A percentile compares a stretch with the other conserved stretches of the same genome.
Conservation (phyloP, 768 basidiomycete species). For the Naematelia encephala region DNA sequence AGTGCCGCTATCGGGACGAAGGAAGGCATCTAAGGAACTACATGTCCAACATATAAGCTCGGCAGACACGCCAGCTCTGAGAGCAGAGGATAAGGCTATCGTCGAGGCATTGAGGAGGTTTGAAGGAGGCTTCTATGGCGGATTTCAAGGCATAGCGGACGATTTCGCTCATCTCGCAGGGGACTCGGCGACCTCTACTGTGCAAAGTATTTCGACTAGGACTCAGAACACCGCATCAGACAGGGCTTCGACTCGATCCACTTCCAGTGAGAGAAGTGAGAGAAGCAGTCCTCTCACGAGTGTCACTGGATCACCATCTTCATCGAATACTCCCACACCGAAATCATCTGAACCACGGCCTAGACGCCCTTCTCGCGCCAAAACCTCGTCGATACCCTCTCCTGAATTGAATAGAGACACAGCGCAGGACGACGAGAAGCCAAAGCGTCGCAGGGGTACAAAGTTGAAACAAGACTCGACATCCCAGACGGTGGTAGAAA, state of each 20-base stretch:
- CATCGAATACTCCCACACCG: not conserved
- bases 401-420: not conserved
- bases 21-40: not conserved
- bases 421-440: not conserved
- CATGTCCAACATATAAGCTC: not conserved
- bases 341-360: not conserved
- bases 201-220: too few relatives aligned
- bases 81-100: conserved; percentile 29
- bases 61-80: not conserved
- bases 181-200: not conserved
- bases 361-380: too few relatives aligned
- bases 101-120: conserved; percentile 19
- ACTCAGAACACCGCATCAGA: too few relatives aligned
- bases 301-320: too few relatives aligned
- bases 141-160: conserved; percentile 35
- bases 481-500: not conserved
- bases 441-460: not conserved
- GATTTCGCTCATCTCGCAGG: conserved; percentile 9
- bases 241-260: too few relatives aligned
- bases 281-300: too few relatives aligned
- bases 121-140: conserved; percentile 38
- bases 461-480: too few relatives aligned
- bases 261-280: too few relatives aligned
- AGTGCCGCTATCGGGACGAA: too few relatives aligned
- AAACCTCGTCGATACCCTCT: not conserved